Conservation (phyloP, 2,329 filamentous ascomycete genomes). For the Ophiostoma pallidulum region DNA sequence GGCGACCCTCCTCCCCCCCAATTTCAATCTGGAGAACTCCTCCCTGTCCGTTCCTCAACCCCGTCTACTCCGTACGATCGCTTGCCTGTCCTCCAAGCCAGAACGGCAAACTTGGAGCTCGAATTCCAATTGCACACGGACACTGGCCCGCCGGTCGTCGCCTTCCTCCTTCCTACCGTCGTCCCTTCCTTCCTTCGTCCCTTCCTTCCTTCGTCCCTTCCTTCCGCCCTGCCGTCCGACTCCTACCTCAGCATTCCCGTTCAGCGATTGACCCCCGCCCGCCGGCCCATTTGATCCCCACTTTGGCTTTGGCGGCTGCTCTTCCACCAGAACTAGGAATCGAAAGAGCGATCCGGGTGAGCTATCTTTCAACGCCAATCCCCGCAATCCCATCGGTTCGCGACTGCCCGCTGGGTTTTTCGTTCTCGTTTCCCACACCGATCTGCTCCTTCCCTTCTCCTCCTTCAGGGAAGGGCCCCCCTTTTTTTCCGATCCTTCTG, state of each 20-base stretch:
- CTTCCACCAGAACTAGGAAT: neutral
- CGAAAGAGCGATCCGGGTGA: neutral
- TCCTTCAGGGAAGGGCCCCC: too few species aligned
- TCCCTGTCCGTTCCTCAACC: too few species aligned
- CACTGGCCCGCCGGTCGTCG: too few species aligned
- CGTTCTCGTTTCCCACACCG: neutral
- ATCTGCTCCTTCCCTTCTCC: neutral
- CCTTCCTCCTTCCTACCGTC: too few species aligned
- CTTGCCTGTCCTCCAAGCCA: too few species aligned
- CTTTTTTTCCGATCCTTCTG: too few species aligned
- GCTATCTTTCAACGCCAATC: conserved; percentile 1
- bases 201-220: neutral
- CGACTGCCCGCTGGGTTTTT: neutral
- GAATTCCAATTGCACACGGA: too few species aligned
- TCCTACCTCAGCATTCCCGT: neutral
- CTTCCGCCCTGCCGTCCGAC: neutral
- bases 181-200: neutral
- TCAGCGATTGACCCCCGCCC: too few species aligned
- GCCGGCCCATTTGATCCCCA: neutral
- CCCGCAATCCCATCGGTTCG: conserved; percentile 6
- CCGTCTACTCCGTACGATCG: too few species aligned
- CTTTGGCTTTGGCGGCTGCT: neutral
- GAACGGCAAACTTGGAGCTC: too few species aligned
- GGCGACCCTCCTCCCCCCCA: too few species aligned
- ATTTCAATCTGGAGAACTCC: too few species aligned